Conservation (phyloP, 1,284 basidiomycete species). For the Boletus semigastroideus region DNA sequence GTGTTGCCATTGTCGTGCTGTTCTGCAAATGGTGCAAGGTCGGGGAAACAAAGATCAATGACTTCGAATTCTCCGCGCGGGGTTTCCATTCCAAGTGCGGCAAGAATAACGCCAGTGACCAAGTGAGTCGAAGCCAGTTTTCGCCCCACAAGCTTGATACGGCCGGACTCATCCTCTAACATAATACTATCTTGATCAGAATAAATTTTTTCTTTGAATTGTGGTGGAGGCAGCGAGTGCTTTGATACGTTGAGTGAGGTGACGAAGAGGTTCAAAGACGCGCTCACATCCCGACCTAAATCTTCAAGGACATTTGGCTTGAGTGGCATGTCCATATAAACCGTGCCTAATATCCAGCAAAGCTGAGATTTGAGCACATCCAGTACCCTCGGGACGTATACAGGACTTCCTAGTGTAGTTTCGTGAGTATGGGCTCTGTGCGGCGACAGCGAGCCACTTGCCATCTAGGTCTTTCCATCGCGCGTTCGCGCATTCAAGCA, state of each 20-base stretch:
- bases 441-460: conserved; percentile 8
- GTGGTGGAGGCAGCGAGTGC: conserved; percentile 89
- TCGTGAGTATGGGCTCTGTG: conserved; percentile 10
- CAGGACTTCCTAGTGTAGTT: conserved; percentile 57
- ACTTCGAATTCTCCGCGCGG: conserved; percentile 91
- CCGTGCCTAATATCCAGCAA: conserved; percentile 91
- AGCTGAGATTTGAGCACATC: conserved; percentile 84
- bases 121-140: conserved; percentile 53
- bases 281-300: conserved; percentile 84
- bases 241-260: conserved; percentile 32
- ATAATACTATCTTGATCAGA: conserved; percentile 81
- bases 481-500: conserved; percentile 62
- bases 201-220: conserved; percentile 71
- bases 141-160: conserved; percentile 85
- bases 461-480: conserved; percentile 62
- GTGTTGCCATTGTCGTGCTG: conserved; percentile 32
- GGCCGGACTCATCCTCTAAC: conserved; percentile 94
- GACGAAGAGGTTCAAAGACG: not conserved
- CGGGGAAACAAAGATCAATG: conserved; percentile 86
- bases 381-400: conserved; percentile 80
- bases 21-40: conserved; percentile 58
- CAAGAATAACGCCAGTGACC: conserved; percentile 90
- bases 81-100: conserved; percentile 89
- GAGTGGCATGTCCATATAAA: conserved; percentile 97
- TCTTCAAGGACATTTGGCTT: conserved; percentile 98